Base-by-base conservation (phyloP, 2,329 filamentous ascomycete genomes). In the Aspergillus niger region DNA sequence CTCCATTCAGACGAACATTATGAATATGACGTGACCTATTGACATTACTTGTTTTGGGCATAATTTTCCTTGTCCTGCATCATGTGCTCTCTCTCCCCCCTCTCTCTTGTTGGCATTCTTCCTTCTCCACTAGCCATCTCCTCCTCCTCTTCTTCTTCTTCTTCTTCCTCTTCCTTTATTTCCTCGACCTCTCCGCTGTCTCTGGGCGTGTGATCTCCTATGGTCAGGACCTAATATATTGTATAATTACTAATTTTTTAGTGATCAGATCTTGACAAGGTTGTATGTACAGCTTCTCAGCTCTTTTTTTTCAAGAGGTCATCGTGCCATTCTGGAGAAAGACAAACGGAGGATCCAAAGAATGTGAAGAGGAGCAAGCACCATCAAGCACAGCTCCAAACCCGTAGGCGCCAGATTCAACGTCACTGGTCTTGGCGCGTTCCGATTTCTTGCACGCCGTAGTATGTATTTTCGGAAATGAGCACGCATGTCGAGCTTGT, bases 161-260 rank as follows among this genome's bases (percentile, higher is more conserved):
- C 11, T 36, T 36, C 32, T 13, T 36, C 32, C 11, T 36, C 32
- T 13, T 36, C 32, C 32, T 36, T 11, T 36, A 10, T 20, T 20
- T 20, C 32, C 32, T 49, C 20, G 28, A 24, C 20, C 26, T 55
- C 38, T 47, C 50, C 24, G 30, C 32, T 38, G 54, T 51, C 47
- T 59, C 17, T 56, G 59, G 26, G 44, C 32, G 55, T 32, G 57
- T 52, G 59, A 39, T 58, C n/a, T 51, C 53, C 58, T 60, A 66
- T 63, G 6, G 55, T 56, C 53, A 61, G 52, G 58, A 60, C 62
- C 28, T 61, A 55, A 57, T 51, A 48, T 51, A 22, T 59, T 47
- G 43, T 57, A 61, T 59, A 49, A 60, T 47, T 50, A 55, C 59
- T 43, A 52, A 55, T 55, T 55, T 6, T 20, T 22, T 30, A 30